These are phyloP conservation scores for Barbatosphaeria neglecta DNA, from an alignment of 495 filamentous ascomycete genomes.

Conservation along the genomic window DNA sequence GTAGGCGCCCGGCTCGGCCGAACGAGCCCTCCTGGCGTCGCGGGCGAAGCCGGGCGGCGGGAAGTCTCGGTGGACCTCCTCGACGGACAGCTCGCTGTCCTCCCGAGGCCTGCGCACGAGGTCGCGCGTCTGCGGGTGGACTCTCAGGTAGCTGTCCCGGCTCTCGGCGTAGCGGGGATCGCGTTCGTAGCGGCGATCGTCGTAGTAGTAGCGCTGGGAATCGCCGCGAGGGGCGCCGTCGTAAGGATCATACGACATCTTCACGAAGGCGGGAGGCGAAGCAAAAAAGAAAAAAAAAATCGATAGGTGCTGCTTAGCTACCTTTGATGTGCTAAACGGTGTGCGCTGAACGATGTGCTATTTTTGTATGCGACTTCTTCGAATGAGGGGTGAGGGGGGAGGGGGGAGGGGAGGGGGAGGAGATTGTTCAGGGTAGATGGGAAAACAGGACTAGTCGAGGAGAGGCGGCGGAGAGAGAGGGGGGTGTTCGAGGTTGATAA, in stretches of 20 bases:
- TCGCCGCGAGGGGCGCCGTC: conserved; percentile 27
- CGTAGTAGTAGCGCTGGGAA: conserved; percentile 31
- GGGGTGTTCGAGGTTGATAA: background rate
- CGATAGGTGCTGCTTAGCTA: background rate
- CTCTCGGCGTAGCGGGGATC: conserved; percentile 37
- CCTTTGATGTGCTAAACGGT: background rate
- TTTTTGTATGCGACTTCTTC: background rate
- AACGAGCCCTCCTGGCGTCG: conserved; percentile 40
- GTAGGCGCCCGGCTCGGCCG: conserved; percentile 33
- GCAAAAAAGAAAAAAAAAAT: background rate
- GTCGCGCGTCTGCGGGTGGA: conserved; percentile 27
- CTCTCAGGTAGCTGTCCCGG: conserved; percentile 36
- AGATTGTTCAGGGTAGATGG: background rate
- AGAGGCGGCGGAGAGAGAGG: background rate
- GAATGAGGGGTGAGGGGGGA: background rate
- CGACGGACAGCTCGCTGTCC: conserved; percentile 50
- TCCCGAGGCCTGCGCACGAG: conserved; percentile 43
- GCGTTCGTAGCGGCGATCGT: conserved; percentile 31
- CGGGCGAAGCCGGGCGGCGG: conserved; percentile 46
- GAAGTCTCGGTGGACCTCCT: conserved; percentile 58
- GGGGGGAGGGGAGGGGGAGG: background rate
- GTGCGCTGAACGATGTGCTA: background rate
- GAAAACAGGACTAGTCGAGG: too few relatives aligned
- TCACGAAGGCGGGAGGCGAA: background rate
- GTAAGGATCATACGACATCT: conserved; percentile 38